phyloP scores from a whole-genome alignment of 139 green algal genomes.

The Chlamydomonas sphaeroides region DNA sequence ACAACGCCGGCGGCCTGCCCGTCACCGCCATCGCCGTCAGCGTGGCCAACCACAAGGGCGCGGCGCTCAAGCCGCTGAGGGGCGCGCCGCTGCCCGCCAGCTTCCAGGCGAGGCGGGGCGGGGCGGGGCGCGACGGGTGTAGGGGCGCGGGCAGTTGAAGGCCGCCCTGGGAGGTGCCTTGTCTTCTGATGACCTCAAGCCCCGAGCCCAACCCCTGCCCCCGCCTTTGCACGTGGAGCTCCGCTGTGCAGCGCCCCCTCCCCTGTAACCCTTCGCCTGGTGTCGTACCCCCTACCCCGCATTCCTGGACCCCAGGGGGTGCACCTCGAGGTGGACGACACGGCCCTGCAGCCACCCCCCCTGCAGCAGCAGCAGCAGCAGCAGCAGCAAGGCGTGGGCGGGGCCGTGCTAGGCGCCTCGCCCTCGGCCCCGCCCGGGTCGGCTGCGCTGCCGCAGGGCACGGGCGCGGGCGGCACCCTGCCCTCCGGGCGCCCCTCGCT shows the following conservation, averaged over 20 bases:
- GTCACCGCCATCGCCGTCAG: conserved; percentile 2
- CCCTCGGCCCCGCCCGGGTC: background rate
- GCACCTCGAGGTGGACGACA: conserved; percentile 27
- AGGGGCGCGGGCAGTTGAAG: background rate
- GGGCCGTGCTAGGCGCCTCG: background rate
- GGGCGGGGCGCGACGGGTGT: background rate
- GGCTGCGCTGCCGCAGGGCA: background rate
- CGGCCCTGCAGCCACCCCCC: conserved; percentile 16
- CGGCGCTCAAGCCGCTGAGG: conserved; percentile 39
- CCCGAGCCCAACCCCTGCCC: no score
- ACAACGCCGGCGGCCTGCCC: conserved; percentile 38
- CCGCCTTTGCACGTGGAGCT: no score
- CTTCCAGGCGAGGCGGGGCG: conserved; percentile 15
- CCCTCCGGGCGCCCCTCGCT: background rate
- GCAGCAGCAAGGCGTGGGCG: no score
- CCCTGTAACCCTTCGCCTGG: no score
- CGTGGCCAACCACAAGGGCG: conserved; percentile 45
- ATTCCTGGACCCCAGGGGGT: conserved; percentile 15
- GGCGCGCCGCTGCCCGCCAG: conserved; percentile 16
- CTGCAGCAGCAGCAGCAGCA: no score
- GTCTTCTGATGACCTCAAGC: no score
- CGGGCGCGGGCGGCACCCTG: no score
- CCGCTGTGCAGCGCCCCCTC: no score
- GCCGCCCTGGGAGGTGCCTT: no score
- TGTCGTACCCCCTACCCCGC: no score